Evolutionary conservation across 352 stramenopile species (phyloP), one percentile per base, ranked within the genome.

Genomic region (Pythium oligandrum): DNA sequence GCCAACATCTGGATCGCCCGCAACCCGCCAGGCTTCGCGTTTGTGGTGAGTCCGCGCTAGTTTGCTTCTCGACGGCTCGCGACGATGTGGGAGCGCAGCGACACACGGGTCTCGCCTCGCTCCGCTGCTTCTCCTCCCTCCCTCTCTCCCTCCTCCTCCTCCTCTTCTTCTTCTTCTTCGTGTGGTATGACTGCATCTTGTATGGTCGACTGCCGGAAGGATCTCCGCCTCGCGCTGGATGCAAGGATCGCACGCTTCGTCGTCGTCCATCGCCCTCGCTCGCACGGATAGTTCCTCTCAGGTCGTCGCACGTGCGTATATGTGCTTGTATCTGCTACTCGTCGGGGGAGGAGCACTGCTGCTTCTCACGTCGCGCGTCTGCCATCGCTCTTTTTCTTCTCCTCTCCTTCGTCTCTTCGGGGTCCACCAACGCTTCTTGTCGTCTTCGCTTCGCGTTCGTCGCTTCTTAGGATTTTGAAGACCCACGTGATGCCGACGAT

Each of bases 1-100:
- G 73, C 74, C 62, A 93, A 92, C 70, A 86, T 93, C 55, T 93
- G 83, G 83, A 82, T 93, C 55, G 83, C 83, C 49, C 81, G 83
- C 51, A 93, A 93, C 70, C 83, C 83, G 51, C 83, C 83, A 11
- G 83, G 83, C 64, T 93, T 93, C 65, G 83, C 83, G 74, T 93
- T 93, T 70, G 78, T 93, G 79, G 83, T 93, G 79, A 89, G 83
- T 92, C 67, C 48, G 44, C 49, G 44, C 33, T 68, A 50, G 42
- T 60, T 44, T 38, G 43, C 59, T 36, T 44, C 57, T 40, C 58
- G 35, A 34, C 60, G 43, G 10, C 57, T 50, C n/a, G 40, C 51
- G 55, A 42, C 39, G 32, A 42, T 48, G 17, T 48, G 52, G 42
- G 47, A 35, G 48, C 51, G 17, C 4, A 31, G 44, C 34, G 35